Evolutionary conservation across 2,329 filamentous ascomycete genomes (phyloP).

Genomic region (Teratosphaeria pseudoeucalypti): DNA sequence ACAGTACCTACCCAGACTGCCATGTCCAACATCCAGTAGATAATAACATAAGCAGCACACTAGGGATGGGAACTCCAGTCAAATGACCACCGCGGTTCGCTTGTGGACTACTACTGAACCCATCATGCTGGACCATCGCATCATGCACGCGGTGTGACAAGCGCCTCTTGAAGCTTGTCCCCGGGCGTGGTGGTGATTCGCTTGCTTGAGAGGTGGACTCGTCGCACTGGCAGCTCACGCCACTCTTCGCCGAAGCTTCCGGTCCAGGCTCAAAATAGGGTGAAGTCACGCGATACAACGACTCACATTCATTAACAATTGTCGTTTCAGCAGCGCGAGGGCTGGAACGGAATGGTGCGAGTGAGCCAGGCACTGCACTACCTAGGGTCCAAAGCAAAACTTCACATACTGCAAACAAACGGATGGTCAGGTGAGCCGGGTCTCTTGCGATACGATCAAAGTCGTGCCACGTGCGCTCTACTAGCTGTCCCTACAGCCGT

Average conservation of each 20-base stretch:
- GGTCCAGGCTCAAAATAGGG: background rate
- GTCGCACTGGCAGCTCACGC: background rate
- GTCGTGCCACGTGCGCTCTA: background rate
- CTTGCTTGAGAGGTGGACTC: background rate
- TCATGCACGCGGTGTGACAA: background rate
- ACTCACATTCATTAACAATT: background rate
- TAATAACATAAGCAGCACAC: background rate
- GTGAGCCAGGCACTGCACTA: background rate
- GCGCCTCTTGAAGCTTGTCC: background rate
- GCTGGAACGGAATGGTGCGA: background rate
- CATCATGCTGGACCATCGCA: background rate
- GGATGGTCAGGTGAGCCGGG: too few relatives aligned
- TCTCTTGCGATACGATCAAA: too few relatives aligned
- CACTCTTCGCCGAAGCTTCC: background rate
- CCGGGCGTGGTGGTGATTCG: background rate
- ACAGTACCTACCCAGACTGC: background rate
- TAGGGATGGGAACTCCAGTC: background rate
- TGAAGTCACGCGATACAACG: background rate
- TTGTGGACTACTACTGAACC: background rate
- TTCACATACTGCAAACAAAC: too few relatives aligned
- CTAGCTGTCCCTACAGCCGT: background rate
- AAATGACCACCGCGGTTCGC: background rate
- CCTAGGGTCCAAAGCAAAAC: background rate
- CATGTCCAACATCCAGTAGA: background rate
- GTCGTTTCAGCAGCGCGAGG: background rate